These are phyloP conservation scores for Ganoderma sp. DNA, from an alignment of 1,284 basidiomycete species.

Conservation along the genomic window DNA sequence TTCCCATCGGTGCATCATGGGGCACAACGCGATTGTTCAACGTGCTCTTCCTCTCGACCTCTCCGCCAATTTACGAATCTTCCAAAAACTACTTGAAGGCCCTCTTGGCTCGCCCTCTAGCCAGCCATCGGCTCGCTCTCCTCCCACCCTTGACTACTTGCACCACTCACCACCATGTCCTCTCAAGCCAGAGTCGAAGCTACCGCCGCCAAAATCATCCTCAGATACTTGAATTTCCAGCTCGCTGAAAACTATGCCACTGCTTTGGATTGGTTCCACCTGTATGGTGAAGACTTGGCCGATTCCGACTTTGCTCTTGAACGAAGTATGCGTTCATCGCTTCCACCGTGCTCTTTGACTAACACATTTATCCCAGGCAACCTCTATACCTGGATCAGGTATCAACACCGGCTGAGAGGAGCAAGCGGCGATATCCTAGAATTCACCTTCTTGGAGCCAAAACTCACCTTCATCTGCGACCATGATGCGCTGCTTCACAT, in stretches of 20 bases:
- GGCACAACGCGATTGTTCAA: not conserved
- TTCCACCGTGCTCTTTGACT: not conserved
- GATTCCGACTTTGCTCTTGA: conserved; percentile 6
- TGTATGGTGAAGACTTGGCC: conserved; percentile 20
- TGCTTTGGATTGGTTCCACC: conserved; percentile 30
- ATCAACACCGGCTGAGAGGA: conserved; percentile 8
- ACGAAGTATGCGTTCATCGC: conserved; percentile 10
- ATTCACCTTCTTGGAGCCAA: conserved; percentile 32
- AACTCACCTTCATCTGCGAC: conserved; percentile 38
- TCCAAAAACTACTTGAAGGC: not conserved
- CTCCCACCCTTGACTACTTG: not conserved
- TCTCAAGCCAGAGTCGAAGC: not conserved
- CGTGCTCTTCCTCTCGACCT: not conserved
- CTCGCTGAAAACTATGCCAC: conserved; percentile 38
- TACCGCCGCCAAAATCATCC: conserved; percentile 32
- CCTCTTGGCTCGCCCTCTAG: not conserved
- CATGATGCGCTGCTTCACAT: conserved; percentile 37
- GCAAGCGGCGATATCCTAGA: conserved; percentile 12
- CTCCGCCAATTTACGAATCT: not conserved
- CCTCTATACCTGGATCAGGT: conserved; percentile 25
- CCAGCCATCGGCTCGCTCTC: not conserved
- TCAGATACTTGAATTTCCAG: conserved; percentile 42
- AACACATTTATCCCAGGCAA: conserved; percentile 13
- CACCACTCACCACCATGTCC: not conserved
- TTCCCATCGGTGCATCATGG: not conserved